Base-by-base conservation (phyloP, 1,284 basidiomycete genomes). In the Naganishia albida region DNA sequence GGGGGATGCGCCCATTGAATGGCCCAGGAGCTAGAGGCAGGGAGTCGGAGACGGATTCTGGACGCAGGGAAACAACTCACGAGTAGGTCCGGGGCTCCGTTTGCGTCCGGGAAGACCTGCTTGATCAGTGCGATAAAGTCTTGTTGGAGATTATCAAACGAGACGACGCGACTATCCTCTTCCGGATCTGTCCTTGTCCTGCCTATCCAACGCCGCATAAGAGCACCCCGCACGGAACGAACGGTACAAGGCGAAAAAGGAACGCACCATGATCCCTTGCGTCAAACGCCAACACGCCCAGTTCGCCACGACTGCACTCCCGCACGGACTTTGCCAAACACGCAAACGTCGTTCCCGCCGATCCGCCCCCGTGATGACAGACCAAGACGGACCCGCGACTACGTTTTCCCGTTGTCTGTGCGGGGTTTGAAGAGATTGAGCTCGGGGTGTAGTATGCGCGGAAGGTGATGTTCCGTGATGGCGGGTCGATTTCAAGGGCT, bases 331-430 rank as follows among this genome's bases (percentile, higher is more conserved):
- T 88, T 12, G 94, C 92, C 60, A 94, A 83, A 70, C 87, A 87
- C 0, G 96, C 94, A 76, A 93, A 99, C 68, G 87, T 91, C 67
- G 97, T 82, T 0, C 86, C 94, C 0, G 88, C 88, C 73, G 91
- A 92, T 2, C 96, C 95, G 0, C 91, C 95, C 0, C 96, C 95
- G 72, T 99, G 95, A 73, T 97, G 93, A 76, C 91, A 91, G 2
- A 98, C 83, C 73, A 98, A 85, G 2, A 95, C 85, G 0, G 87
- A 86, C n/a, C 63, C 8, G 81, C 82, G 2, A 79, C 78, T n/a
- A 82, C 62, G 30, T 68, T 68, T 64, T 54, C 67, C 56, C 56
- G 66, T 20, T 2, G 50, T 3, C 65, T 65, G 56, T 20, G 40
- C 16, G 12, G 2, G 26, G n/a, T 4, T 34, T 6, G 7, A 55